Evolutionary conservation across 2,329 filamentous ascomycete species (phyloP), one percentile per base, ranked within the genome.

Genomic region (Fonsecaea pedrosoi): DNA sequence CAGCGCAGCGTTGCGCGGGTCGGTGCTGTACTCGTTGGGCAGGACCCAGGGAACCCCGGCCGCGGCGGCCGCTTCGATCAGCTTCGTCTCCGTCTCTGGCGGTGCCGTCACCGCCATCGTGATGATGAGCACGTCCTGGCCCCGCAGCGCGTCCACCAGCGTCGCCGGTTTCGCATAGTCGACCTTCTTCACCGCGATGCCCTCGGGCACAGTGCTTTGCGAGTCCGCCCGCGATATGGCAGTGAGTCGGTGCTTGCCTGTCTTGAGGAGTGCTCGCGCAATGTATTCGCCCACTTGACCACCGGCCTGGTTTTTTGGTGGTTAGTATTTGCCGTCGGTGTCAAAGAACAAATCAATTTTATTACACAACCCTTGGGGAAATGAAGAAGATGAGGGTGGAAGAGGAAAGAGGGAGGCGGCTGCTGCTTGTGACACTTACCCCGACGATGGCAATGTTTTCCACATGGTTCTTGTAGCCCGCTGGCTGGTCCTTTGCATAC

Each of bases 61-160:
- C 38, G 82, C 81, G 4, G 82, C 83, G 0, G 87, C 87, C 0
- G 87, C 87, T 6, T 78, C 75, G 66, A 88, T 76, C 18, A 89
- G 77, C 67, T 84, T 84, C 61, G 71, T 73, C 53, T 86, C 81
- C 1, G 80, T 80, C 9, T 83, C 82, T 0, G 67, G 74, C 0
- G 84, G 78, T 0, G 83, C 85, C 0, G 56, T 75, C 82, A 1
- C 77, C 71, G 76, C 68, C 74, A 89, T 73, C 9, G 85, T 86
- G 62, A 89, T 87, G 70, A 88, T 78, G 2, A 89, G 77, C 42
- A 82, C 82, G n/a, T 89, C 81, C 67, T 89, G 85, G 65, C 79
- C 85, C 35, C 77, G 73, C 2, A 89, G 81, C 2, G 85, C 86
- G 0, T 75, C 73, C 0, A 85, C 78, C 8, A 89, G 72, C 0